These are phyloP conservation scores for Cladochytrium tenue DNA, from an alignment of 371 early-diverging fungal genomes.

Conservation along the genomic window DNA sequence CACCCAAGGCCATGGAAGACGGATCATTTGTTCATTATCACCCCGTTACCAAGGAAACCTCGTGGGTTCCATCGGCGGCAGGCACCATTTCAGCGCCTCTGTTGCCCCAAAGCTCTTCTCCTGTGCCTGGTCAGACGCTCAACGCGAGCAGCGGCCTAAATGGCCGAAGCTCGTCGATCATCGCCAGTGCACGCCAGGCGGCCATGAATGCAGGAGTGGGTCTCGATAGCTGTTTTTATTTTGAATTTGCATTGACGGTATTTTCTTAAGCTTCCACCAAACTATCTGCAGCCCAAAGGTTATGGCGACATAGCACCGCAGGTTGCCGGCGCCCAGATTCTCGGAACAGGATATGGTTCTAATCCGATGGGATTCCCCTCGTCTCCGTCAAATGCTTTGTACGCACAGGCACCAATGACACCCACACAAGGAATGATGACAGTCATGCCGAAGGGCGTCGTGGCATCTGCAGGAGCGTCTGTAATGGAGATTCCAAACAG, in stretches of 20 bases:
- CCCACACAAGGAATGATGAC: background rate
- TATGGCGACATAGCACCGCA: constrained; percentile 4
- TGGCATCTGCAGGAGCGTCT: background rate
- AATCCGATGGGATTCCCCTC: background rate
- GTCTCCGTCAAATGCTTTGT: background rate
- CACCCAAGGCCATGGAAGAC: constrained; percentile 29
- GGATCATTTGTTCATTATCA: constrained; percentile 40
- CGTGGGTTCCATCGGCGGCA: constrained; percentile 30
- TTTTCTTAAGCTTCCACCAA: constrained; percentile 46
- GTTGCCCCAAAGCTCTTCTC: too few relatives aligned
- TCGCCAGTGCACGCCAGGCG: constrained; percentile 3
- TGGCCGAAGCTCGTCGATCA: background rate
- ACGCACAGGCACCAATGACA: too few relatives aligned
- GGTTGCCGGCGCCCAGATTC: constrained; percentile 2
- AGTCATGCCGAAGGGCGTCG: background rate
- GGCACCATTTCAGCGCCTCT: too few relatives aligned
- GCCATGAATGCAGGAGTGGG: constrained; percentile 21
- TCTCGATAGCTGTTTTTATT: background rate
- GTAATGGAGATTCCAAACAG: background rate
- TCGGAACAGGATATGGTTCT: background rate
- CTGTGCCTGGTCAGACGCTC: background rate
- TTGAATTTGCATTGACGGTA: background rate
- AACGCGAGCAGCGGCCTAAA: too few relatives aligned
- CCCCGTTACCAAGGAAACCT: constrained; percentile 29
- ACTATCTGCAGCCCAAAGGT: constrained; percentile 55